A percentile compares a stretch with the other conserved stretches of the same genome.
These are phyloP conservation scores for Sequoiadendron giganteum DNA, from an alignment of 75 land plant species.

Conservation along the genomic window DNA sequence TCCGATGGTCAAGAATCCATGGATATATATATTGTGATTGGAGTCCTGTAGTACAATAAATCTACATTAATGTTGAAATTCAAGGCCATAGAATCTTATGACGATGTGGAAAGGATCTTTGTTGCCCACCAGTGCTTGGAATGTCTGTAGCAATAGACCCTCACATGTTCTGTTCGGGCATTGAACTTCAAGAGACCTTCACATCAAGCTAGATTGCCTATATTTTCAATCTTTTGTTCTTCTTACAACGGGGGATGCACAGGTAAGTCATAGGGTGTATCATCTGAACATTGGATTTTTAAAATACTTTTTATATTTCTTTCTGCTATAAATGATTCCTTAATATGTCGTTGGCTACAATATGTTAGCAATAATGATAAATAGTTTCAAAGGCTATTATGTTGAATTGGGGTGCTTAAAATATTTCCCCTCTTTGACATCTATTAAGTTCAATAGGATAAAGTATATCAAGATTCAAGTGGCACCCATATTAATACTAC, in stretches of 20 bases:
- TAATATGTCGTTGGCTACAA: neutral
- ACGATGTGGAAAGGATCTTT: neutral
- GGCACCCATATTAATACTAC: neutral
- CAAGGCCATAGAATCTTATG: neutral
- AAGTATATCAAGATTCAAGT: neutral
- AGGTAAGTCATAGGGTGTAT: neutral
- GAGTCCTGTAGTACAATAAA: neutral
- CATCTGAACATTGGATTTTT: neutral
- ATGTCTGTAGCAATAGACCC: neutral
- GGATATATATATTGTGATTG: neutral
- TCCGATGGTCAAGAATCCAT: neutral
- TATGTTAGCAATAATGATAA: neutral
- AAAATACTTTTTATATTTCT: neutral
- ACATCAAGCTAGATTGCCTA: neutral
- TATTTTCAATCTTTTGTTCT: conserved; percentile 1
- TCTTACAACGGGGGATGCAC: conserved; percentile 2
- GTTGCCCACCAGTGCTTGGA: neutral
- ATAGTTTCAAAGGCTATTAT: neutral
- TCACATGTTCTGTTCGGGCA: neutral
- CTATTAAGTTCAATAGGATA: neutral
- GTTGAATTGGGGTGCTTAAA: neutral
- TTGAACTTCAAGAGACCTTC: neutral
- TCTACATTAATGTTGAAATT: neutral
- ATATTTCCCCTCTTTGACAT: neutral
- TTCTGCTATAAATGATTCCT: neutral